A percentile compares a stretch with the other conserved stretches of the same genome.
These are phyloP conservation scores for Phytopythium oedochilum DNA, from an alignment of 352 stramenopile genomes.

Conservation along the genomic window DNA sequence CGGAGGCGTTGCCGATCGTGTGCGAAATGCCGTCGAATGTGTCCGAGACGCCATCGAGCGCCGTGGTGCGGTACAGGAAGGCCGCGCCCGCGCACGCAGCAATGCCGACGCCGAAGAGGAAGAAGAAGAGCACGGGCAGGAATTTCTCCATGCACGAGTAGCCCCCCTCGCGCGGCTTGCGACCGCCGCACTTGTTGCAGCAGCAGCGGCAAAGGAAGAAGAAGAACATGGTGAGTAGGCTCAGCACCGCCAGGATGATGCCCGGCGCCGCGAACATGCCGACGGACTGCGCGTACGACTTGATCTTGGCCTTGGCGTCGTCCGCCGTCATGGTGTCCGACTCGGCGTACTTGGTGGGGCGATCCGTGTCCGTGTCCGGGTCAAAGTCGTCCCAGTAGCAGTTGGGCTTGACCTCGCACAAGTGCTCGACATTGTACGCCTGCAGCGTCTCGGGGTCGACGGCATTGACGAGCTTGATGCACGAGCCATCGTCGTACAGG, in stretches of 20 bases:
- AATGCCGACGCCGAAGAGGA: conserved; percentile 52
- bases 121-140: conserved; percentile 53
- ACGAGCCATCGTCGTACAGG: conserved; percentile 29
- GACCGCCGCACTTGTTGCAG: conserved; percentile 66
- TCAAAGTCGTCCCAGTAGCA: conserved; percentile 58
- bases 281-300: conserved; percentile 45
- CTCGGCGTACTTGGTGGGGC: conserved; percentile 25
- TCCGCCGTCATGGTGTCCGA: conserved; percentile 22
- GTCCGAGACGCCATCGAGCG: conserved; percentile 34
- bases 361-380: conserved; percentile 18
- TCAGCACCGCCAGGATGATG: conserved; percentile 50
- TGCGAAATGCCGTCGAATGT: conserved; percentile 32
- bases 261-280: conserved; percentile 50
- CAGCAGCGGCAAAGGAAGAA: conserved; percentile 74
- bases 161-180: conserved; percentile 43
- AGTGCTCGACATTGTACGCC: conserved; percentile 19
- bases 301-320: conserved; percentile 24
- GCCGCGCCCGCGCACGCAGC: conserved; percentile 38
- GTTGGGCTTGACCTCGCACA: conserved; percentile 57
- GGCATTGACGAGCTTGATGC: conserved; percentile 19
- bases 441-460: conserved; percentile 18
- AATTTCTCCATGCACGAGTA: conserved; percentile 74
- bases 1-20: conserved; percentile 31
- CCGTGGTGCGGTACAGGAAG: conserved; percentile 50
- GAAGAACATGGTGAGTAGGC: conserved; percentile 62